These are phyloP conservation scores for Hygrocybe coccinea DNA, from an alignment of 768 basidiomycete species.

Conservation along the genomic window DNA sequence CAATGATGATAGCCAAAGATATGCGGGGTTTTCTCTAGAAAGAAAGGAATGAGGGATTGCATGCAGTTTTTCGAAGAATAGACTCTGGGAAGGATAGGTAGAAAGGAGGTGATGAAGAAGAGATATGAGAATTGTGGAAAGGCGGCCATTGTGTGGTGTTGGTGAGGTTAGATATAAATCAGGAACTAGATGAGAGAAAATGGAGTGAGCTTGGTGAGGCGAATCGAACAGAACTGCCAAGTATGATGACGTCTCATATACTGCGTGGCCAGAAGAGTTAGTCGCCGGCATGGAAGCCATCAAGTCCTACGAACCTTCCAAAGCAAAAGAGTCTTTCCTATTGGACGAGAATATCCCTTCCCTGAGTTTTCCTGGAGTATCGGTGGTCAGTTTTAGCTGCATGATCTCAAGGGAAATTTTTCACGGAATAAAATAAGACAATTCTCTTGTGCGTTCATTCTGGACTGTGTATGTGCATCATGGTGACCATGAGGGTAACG, in stretches of 20 bases:
- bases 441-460: slow-evolving; percentile 57
- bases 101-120: slow-evolving; percentile 55
- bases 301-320: slow-evolving; percentile 51
- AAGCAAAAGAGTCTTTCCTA: slow-evolving; percentile 55
- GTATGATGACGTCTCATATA: slow-evolving; percentile 69
- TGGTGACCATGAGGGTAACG: slow-evolving; percentile 30
- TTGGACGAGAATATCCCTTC: slow-evolving; percentile 64
- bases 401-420: slow-evolving; percentile 20
- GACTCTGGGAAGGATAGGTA: slow-evolving; percentile 60
- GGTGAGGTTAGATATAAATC: slow-evolving; percentile 36
- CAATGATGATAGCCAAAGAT: slow-evolving; percentile 50
- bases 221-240: slow-evolving; percentile 60
- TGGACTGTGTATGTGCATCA: slow-evolving; percentile 26
- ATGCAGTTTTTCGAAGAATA: slow-evolving; percentile 45
- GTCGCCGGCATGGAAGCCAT: not conserved
- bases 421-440: slow-evolving; percentile 68
- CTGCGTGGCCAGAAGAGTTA: slow-evolving; percentile 29
- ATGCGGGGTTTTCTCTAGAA: slow-evolving; percentile 30
- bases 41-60: slow-evolving; percentile 40
- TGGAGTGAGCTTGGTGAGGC: slow-evolving; percentile 55
- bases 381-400: not conserved
- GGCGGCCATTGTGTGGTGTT: slow-evolving; percentile 20
- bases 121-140: slow-evolving; percentile 40
- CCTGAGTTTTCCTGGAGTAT: slow-evolving; percentile 61
- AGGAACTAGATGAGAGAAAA: slow-evolving; percentile 57